Evolutionary conservation across 176 grass and related monocot species (phyloP).

Genomic region (Carex littledalei): DNA sequence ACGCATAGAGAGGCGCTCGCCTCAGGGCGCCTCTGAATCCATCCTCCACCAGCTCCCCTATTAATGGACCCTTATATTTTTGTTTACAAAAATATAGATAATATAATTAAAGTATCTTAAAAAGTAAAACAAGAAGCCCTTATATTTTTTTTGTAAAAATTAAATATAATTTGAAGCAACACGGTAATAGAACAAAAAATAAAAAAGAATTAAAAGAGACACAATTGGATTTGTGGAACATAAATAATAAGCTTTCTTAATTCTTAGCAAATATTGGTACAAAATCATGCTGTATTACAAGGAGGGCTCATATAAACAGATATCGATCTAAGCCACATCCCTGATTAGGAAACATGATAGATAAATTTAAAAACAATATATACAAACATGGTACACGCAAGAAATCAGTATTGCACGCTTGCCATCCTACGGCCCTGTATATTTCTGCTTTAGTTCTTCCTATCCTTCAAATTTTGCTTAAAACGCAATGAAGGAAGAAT

Average conservation of each 20-base stretch:
- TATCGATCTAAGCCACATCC: conserved; percentile 1
- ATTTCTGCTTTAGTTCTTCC: background rate
- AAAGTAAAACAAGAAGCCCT: too few species aligned
- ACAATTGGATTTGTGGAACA: background rate
- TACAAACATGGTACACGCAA: background rate
- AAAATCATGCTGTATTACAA: conserved; percentile 6
- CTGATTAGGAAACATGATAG: background rate
- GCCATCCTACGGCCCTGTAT: background rate
- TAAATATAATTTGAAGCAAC: background rate
- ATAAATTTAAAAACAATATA: background rate
- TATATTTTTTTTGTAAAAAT: too few species aligned
- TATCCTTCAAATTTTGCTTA: background rate
- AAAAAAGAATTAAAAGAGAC: background rate
- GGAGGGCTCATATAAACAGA: background rate
- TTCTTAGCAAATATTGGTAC: background rate
- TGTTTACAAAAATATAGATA: too few species aligned
- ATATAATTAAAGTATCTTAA: too few species aligned
- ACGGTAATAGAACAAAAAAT: background rate
- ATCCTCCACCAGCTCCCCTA: too few species aligned
- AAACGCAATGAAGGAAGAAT: background rate
- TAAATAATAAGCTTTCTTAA: background rate
- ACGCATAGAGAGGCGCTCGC: too few species aligned
- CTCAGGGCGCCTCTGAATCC: too few species aligned
- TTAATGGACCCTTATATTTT: too few species aligned
- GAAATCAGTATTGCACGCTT: background rate